These are phyloP conservation scores for Magnolia officinalis DNA, from an alignment of 164 flowering plant species.

Conservation along the genomic window DNA sequence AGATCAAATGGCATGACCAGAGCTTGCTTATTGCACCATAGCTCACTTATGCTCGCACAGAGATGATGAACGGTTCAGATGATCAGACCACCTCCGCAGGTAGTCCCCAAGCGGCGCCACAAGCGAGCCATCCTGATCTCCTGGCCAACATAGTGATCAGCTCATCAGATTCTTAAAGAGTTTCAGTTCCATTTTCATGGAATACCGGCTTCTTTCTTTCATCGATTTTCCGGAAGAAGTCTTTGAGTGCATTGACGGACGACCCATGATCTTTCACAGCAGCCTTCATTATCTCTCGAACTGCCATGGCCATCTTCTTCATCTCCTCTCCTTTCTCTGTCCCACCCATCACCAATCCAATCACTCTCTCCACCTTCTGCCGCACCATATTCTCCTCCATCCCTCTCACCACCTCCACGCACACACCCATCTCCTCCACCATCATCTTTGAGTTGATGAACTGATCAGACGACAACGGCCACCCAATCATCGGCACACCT, in stretches of 20 bases:
- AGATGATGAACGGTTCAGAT: no score
- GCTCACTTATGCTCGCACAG: no score
- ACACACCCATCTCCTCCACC: slow-evolving; percentile 14
- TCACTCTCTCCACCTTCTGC: slow-evolving; percentile 3
- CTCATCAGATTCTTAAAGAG: no score
- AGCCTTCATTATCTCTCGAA: background rate
- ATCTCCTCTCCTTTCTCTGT: slow-evolving; percentile 8
- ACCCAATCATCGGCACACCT: slow-evolving; percentile 10
- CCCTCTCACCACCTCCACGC: slow-evolving; percentile 8
- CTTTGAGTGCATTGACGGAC: slow-evolving; percentile 3
- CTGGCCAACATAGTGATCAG: no score
- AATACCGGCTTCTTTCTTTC: slow-evolving; percentile 1
- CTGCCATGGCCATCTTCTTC: slow-evolving; percentile 5
- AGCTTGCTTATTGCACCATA: no score
- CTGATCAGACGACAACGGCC: slow-evolving; percentile 12
- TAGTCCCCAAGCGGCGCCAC: no score
- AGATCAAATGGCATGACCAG: no score
- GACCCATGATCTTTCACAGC: slow-evolving; percentile 2
- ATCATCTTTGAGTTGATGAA: slow-evolving; percentile 9
- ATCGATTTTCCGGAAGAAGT: slow-evolving; percentile 4
- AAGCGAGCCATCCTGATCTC: no score
- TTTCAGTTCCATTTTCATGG: background rate
- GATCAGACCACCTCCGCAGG: no score
- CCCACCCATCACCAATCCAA: slow-evolving; percentile 1
- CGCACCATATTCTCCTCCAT: background rate